Base-by-base conservation (phyloP, 1,139 yeast species). In the Saccharomyces hybrid region DNA sequence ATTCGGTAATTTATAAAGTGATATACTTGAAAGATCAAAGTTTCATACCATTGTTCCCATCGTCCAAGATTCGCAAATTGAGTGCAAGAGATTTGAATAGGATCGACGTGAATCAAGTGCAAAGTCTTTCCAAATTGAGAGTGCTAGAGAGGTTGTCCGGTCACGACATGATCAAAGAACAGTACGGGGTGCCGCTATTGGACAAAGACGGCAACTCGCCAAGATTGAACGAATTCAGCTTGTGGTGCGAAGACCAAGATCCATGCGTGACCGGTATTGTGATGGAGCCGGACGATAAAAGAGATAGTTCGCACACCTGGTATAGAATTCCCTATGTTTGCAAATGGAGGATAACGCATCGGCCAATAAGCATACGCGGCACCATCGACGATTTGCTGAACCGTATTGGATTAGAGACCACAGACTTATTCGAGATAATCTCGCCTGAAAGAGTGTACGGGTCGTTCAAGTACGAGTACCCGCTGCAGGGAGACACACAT, bases 161-260 rank as follows among this genome's bases (percentile, higher is more conserved):
- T 38, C 70, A 67, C 56, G 62, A 62, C 28, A 65, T 67, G 65
- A 64, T 68, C 19, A 64, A 64, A 49, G 69, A 65, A 24, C 59
- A 67, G 47, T 68, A 63, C 52, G 68, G 69, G 1, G 66, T 68
- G 1, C 71, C 71, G 3, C 49, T 68, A 24, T 61, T 58, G 48
- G 60, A 61, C 11, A 49, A 52, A 21, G 58, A 61, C 19, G 60
- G 60, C 12, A 58, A 56, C 32, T 56, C 60, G 1, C 65, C 66
- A 4, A 53, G 55, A 31, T 47, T 58, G 19, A 56, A 58, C 29
- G 58, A 61, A 7, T 65, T 68, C 49, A 58, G 59, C 26, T 58
- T 68, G 42, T 68, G 71, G 72, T 61, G 67, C 47, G 68, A 68
- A 50, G 70, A 68, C 47, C 64, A 62, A 50, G 64, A 64, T 42